A percentile compares a stretch with the other conserved stretches of the same genome.
Conservation (phyloP, 176 grass and related monocot species). For the Zoysia japonica region DNA sequence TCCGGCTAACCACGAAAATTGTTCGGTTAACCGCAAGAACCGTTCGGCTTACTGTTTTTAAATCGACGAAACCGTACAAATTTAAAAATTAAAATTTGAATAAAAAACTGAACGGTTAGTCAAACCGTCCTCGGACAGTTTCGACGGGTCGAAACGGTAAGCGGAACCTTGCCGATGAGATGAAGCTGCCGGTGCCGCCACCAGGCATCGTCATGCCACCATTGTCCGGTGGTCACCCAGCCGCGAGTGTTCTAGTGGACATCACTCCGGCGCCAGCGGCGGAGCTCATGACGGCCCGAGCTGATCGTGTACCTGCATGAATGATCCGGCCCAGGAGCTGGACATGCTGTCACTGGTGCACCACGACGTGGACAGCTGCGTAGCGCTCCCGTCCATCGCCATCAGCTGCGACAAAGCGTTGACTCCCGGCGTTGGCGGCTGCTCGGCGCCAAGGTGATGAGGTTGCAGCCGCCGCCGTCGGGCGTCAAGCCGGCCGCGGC, state of each 20-base stretch:
- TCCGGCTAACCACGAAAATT: too few species aligned
- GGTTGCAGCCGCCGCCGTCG: slow-evolving; percentile 1
- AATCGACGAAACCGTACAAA: too few species aligned
- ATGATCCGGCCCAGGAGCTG: slow-evolving; percentile 43
- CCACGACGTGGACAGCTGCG: slow-evolving; percentile 23
- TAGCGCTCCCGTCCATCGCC: not conserved
- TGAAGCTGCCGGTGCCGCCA: not conserved
- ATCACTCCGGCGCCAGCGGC: not conserved
- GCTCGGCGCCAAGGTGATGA: slow-evolving; percentile 57
- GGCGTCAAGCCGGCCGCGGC: not conserved
- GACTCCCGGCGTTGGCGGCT: not conserved
- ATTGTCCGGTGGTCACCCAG: slow-evolving; percentile 10
- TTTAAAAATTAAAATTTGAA: too few species aligned
- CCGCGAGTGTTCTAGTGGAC: not conserved
- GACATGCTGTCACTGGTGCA: slow-evolving; percentile 56
- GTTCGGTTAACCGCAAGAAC: too few species aligned
- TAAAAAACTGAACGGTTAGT: too few species aligned
- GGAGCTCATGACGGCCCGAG: slow-evolving; percentile 47
- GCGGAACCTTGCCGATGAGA: not conserved
- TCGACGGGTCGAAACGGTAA: too few species aligned
- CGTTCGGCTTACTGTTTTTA: too few species aligned
- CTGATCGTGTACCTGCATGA: slow-evolving; percentile 48
- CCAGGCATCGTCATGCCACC: not conserved
- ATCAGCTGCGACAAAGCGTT: not conserved
- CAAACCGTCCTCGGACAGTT: too few species aligned